phyloP scores from a whole-genome alignment of 2,329 filamentous ascomycete species.

The Exophiala bonariae region DNA sequence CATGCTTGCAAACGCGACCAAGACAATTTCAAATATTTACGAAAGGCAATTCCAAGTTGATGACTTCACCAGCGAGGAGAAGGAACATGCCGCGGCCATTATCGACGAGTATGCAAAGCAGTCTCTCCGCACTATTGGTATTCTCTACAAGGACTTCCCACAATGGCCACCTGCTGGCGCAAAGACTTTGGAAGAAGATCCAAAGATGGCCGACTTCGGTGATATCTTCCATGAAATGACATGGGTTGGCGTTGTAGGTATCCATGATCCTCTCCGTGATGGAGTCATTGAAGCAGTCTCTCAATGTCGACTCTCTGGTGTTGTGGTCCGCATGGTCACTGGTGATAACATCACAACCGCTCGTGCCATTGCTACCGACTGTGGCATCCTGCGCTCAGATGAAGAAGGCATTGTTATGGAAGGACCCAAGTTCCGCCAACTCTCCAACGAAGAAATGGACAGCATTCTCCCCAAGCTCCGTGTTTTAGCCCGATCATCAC shows the following conservation, averaged over 20 bases:
- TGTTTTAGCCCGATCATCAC: conserved; percentile 65
- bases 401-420: conserved; percentile 65
- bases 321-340: conserved; percentile 73
- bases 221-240: conserved; percentile 71
- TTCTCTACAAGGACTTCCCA: conserved; percentile 72
- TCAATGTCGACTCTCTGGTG: conserved; percentile 67
- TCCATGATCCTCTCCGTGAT: conserved; percentile 70
- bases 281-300: conserved; percentile 68
- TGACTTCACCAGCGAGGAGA: conserved; percentile 25
- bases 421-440: conserved; percentile 65
- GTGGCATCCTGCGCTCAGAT: conserved; percentile 61
- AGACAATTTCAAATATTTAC: conserved; percentile 33
- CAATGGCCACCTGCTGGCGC: conserved; percentile 63
- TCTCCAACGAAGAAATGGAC: conserved; percentile 61
- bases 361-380: conserved; percentile 71
- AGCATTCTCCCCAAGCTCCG: conserved; percentile 59
- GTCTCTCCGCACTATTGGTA: conserved; percentile 73
- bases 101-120: conserved; percentile 47
- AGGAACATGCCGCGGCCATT: conserved; percentile 31
- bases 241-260: conserved; percentile 71
- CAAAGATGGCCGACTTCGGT: conserved; percentile 64
- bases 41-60: conserved; percentile 28
- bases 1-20: conserved; percentile 39
- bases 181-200: conserved; percentile 60
- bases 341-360: conserved; percentile 73